Percentiles rank a stretch among this genome's conserved stretches.
Conservation (phyloP, 352 stramenopile species). For the Phytophthora pseudosyringae region DNA sequence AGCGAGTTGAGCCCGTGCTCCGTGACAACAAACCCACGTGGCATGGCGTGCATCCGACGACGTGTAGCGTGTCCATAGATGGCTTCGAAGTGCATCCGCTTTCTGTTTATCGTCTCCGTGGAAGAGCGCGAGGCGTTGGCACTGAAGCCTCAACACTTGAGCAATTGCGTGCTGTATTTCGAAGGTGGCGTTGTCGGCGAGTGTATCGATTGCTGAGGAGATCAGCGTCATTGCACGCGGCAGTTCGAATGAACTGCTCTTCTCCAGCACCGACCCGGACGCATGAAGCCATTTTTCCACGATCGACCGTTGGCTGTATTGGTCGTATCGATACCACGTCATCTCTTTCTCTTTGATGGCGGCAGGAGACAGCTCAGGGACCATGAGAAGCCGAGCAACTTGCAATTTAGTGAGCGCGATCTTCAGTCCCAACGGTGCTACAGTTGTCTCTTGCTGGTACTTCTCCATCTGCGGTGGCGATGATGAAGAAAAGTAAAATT, state of each 20-base stretch:
- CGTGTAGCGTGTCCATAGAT: slow-evolving; percentile 63
- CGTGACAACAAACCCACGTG: slow-evolving; percentile 62
- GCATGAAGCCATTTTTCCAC: slow-evolving; percentile 78
- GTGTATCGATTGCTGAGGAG: slow-evolving; percentile 27
- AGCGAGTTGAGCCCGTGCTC: slow-evolving; percentile 21
- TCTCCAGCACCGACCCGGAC: slow-evolving; percentile 37
- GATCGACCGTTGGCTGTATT: slow-evolving; percentile 49
- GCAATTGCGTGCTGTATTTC: slow-evolving; percentile 35
- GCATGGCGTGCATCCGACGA: slow-evolving; percentile 33
- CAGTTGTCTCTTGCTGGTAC: slow-evolving; percentile 17
- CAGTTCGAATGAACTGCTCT: slow-evolving; percentile 25
- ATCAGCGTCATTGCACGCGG: slow-evolving; percentile 40
- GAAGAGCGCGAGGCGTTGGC: slow-evolving; percentile 50
- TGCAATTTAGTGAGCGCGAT: slow-evolving; percentile 47
- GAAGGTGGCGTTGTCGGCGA: slow-evolving; percentile 11
- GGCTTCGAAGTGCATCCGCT: slow-evolving; percentile 24
- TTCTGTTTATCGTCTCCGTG: slow-evolving; percentile 36
- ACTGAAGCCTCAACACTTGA: slow-evolving; percentile 44
- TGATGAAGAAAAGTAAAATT: slow-evolving; percentile 2
- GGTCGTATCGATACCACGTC: slow-evolving; percentile 70
- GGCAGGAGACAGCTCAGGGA: slow-evolving; percentile 30
- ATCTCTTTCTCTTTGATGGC: slow-evolving; percentile 59
- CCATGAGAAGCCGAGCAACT: slow-evolving; percentile 46
- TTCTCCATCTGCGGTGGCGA: not conserved
- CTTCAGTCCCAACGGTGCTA: slow-evolving; percentile 27